A percentile compares a stretch with the other conserved stretches of the same genome.
Conservation (phyloP, 2,329 filamentous ascomycete species). For the Arthrobotrys musiformis region DNA sequence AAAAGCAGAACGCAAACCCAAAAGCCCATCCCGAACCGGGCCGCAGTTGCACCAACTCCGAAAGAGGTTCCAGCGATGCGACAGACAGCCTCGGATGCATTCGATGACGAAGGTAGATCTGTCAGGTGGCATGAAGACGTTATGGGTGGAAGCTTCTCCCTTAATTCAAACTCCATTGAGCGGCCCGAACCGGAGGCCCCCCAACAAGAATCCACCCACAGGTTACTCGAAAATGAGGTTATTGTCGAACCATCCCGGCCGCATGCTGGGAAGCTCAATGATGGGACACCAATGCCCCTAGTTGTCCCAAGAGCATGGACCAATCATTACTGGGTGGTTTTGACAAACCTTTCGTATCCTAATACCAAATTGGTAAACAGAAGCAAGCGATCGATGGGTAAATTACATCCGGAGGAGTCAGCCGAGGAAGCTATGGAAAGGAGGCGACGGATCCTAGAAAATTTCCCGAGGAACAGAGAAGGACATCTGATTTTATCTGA, state of each 20-base stretch:
- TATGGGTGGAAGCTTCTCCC: slow-evolving; percentile 37
- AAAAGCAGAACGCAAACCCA: background rate
- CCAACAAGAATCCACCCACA: slow-evolving; percentile 39
- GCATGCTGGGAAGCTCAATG: slow-evolving; percentile 22
- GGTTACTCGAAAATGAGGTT: slow-evolving; percentile 48
- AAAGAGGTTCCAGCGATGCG: background rate
- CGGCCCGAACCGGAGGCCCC: slow-evolving; percentile 24
- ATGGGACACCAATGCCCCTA: slow-evolving; percentile 36
- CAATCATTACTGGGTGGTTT: slow-evolving; percentile 39
- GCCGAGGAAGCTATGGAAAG: slow-evolving; percentile 37
- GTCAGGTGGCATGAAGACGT: slow-evolving; percentile 51
- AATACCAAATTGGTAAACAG: slow-evolving; percentile 17
- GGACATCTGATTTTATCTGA: slow-evolving; percentile 34
- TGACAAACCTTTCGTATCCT: slow-evolving; percentile 36
- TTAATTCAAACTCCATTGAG: slow-evolving; percentile 26
- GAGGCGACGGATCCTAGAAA: slow-evolving; percentile 27
- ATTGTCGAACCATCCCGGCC: slow-evolving; percentile 50
- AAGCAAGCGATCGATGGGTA: slow-evolving; percentile 31
- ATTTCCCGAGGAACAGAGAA: slow-evolving; percentile 29
- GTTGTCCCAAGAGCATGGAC: slow-evolving; percentile 45
- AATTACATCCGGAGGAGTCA: slow-evolving; percentile 36
- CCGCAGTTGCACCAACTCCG: background rate
- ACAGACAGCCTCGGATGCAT: slow-evolving; percentile 12
- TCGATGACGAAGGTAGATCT: slow-evolving; percentile 41
- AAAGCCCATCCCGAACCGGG: background rate